Evolutionary conservation across 225 moss, liverwort and hornwort species (phyloP).

Genomic region (Bryoerythrophyllum caledonicum): DNA sequence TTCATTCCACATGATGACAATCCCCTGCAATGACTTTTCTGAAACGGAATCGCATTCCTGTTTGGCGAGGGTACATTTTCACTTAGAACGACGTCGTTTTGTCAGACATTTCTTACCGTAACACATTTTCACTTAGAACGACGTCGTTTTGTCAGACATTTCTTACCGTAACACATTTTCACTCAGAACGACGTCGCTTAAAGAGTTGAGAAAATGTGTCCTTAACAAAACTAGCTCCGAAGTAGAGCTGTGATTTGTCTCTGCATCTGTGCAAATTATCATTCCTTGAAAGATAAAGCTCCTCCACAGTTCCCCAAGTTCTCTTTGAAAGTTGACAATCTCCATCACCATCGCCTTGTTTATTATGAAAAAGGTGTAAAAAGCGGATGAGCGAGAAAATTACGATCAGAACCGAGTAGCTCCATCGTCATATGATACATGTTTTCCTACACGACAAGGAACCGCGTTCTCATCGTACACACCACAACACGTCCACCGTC

Average conservation of each 20-base stretch:
- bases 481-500: conserved; percentile 55
- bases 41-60: neutral
- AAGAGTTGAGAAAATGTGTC: neutral
- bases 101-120: too few relatives aligned
- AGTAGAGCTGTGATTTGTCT: neutral
- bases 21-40: neutral
- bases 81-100: too few relatives aligned
- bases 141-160: too few relatives aligned
- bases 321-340: too few relatives aligned
- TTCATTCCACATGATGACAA: neutral
- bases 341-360: too few relatives aligned
- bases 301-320: too few relatives aligned
- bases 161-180: too few relatives aligned
- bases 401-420: conserved; percentile 35
- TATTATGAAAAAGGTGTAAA: too few relatives aligned
- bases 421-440: conserved; percentile 53
- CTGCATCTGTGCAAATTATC: neutral
- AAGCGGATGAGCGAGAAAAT: too few relatives aligned
- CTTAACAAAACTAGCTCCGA: neutral
- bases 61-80: neutral
- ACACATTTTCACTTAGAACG: too few relatives aligned
- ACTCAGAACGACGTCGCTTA: too few relatives aligned
- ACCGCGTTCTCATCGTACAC: conserved; percentile 38
- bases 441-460: conserved; percentile 43
- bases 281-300: too few relatives aligned